Conservation (phyloP, 345 rosid genomes). For the Barbarea vulgaris region DNA sequence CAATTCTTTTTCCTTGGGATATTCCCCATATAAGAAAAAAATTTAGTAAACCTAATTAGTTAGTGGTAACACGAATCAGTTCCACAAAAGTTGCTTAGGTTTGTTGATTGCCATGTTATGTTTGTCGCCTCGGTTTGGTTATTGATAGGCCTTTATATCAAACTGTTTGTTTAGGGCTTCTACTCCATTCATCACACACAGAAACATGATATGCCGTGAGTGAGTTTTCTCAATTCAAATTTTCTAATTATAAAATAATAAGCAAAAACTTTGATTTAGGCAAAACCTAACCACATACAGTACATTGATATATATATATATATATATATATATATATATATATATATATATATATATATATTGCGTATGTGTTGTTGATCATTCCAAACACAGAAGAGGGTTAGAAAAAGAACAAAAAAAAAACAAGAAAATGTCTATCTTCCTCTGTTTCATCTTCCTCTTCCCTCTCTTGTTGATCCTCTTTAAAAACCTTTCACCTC, state of each 20-base stretch:
- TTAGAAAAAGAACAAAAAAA: neutral
- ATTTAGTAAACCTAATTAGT: neutral
- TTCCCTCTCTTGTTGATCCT: neutral
- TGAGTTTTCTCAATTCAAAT: neutral
- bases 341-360: too few species aligned
- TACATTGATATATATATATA: neutral
- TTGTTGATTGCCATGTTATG: neutral
- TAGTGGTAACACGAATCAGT: neutral
- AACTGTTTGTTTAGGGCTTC: neutral
- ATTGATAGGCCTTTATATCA: neutral
- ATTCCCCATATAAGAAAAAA: neutral
- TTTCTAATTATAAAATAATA: too few species aligned
- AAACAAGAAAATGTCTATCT: neutral
- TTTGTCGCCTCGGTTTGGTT: slow-evolving; percentile 15
- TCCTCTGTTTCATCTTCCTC: neutral
- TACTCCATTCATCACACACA: neutral
- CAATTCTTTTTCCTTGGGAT: neutral
- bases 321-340: too few species aligned
- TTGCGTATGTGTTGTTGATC: too few species aligned
- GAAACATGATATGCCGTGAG: neutral
- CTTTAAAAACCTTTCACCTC: neutral
- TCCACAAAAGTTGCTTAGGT: neutral
- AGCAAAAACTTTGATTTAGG: neutral
- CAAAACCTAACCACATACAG: slow-evolving; percentile 13
- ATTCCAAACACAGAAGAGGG: neutral